Conservation (phyloP, 2,329 filamentous ascomycete genomes). For the Pyrenochaeta sp. region DNA sequence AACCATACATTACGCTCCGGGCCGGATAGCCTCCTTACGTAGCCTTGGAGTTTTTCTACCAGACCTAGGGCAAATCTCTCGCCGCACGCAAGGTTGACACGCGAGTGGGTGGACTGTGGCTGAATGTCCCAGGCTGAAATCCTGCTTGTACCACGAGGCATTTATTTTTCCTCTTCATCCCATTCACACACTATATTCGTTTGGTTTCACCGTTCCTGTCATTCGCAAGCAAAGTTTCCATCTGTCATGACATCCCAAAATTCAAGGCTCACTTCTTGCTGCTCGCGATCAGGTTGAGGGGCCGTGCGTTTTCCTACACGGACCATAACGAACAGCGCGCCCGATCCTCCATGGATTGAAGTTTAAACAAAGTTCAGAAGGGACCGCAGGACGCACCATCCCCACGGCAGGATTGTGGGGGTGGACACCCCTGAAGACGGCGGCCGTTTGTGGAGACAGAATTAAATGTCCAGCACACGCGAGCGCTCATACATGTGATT, state of each 20-base stretch:
- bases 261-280: not conserved
- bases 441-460: constrained; percentile 3
- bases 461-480: not conserved
- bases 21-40: not conserved
- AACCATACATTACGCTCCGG: not conserved
- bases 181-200: not conserved
- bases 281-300: not conserved
- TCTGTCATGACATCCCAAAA: not conserved
- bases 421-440: constrained; percentile 2
- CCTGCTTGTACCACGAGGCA: not conserved
- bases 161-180: not conserved
- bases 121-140: not conserved
- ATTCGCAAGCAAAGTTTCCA: not conserved
- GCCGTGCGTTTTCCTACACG: not conserved
- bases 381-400: not conserved
- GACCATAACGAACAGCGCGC: no score
- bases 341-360: not conserved
- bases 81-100: not conserved
- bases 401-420: constrained; percentile 4
- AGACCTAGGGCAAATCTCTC: not conserved
- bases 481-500: not conserved
- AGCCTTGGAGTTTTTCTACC: not conserved
- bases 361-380: not conserved
- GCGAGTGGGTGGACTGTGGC: not conserved
- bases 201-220: not conserved